Conservation (phyloP, 805 yeast species). For the Kodamaea hsintzibuensis region DNA sequence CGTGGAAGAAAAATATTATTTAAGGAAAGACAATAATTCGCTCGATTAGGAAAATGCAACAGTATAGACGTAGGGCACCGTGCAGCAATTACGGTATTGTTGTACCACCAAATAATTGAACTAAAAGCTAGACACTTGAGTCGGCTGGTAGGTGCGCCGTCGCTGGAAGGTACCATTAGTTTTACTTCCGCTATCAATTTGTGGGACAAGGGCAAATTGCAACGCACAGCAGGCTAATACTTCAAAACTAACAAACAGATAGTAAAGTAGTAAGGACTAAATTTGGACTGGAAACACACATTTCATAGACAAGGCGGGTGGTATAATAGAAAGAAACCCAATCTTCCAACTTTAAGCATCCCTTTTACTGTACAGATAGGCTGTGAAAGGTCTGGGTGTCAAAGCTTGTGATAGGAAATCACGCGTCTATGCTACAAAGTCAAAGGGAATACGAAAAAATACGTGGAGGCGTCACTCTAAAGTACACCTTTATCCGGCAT, state of each 20-base stretch:
- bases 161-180: too few species aligned
- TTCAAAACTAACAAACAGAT: too few species aligned
- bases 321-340: too few species aligned
- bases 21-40: not conserved
- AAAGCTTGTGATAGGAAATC: constrained; percentile 2
- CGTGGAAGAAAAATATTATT: not conserved
- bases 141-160: too few species aligned
- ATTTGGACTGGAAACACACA: too few species aligned
- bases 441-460: constrained; percentile 1
- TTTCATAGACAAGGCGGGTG: too few species aligned
- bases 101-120: not conserved
- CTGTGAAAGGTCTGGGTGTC: not conserved
- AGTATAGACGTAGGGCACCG: not conserved
- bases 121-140: not conserved
- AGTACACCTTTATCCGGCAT: not conserved
- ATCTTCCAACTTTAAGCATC: not conserved
- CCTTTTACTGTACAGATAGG: not conserved
- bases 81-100: not conserved
- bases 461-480: not conserved
- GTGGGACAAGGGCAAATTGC: too few species aligned
- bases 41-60: not conserved
- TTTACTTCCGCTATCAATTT: too few species aligned
- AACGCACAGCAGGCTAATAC: too few species aligned
- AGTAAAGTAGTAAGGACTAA: too few species aligned
- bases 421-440: constrained; percentile 1